These are phyloP conservation scores for Chaetoceros muelleri DNA, from an alignment of 108 stramenopile species.

Conservation along the genomic window DNA sequence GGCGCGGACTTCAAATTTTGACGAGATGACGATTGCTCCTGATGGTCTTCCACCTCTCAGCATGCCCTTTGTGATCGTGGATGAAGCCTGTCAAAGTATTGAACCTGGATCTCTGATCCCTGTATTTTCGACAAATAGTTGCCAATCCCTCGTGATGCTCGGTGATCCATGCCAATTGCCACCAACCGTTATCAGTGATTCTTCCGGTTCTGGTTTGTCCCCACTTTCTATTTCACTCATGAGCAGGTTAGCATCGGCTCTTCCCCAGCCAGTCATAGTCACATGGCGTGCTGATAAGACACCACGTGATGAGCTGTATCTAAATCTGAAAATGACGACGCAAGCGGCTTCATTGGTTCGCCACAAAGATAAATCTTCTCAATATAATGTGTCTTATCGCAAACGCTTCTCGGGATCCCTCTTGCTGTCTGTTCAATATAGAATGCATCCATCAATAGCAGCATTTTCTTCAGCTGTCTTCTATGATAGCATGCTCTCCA, in stretches of 20 bases:
- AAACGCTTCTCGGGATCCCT: conserved; percentile 74
- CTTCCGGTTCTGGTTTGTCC: conserved; percentile 29
- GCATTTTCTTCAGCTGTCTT: conserved; percentile 85
- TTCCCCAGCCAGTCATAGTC: conserved; percentile 57
- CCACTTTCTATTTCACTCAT: conserved; percentile 68
- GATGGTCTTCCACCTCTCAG: conserved; percentile 68
- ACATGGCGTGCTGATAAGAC: conserved; percentile 46
- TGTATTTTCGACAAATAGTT: conserved; percentile 62
- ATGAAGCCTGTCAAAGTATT: conserved; percentile 90
- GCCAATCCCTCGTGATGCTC: conserved; percentile 66
- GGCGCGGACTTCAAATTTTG: background rate
- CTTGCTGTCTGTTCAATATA: conserved; percentile 84
- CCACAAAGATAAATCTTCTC: conserved; percentile 3
- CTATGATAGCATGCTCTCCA: conserved; percentile 64
- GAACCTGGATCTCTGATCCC: conserved; percentile 90
- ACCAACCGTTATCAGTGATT: conserved; percentile 59
- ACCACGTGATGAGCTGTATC: conserved; percentile 35
- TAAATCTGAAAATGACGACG: conserved; percentile 50
- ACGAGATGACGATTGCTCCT: conserved; percentile 30
- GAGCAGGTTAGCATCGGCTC: conserved; percentile 53
- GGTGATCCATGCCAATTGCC: conserved; percentile 89
- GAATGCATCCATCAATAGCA: conserved; percentile 96
- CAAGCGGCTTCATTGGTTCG: conserved; percentile 45
- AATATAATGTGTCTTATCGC: conserved; percentile 35
- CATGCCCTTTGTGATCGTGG: conserved; percentile 78